Conservation (phyloP, 768 basidiomycete species). For the Phlebiopsis gigantea region DNA sequence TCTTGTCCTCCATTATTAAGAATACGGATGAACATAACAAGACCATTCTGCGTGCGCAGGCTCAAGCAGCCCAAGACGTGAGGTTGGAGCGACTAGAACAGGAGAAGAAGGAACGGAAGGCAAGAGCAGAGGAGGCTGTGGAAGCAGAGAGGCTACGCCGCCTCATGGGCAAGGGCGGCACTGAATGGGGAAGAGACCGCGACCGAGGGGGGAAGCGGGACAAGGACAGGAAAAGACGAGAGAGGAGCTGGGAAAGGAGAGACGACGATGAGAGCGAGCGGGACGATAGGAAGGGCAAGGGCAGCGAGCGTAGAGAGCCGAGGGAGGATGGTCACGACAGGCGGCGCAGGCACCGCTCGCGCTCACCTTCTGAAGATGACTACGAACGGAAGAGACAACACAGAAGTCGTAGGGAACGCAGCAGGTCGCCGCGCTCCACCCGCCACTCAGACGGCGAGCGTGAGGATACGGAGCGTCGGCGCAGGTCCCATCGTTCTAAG, state of each 20-base stretch:
- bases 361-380: conserved; percentile 22
- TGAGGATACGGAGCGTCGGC: not conserved
- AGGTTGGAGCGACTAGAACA: conserved; percentile 63
- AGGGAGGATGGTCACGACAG: conserved; percentile 16
- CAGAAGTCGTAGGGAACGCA: conserved; percentile 1
- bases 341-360: conserved; percentile 23
- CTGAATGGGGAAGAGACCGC: conserved; percentile 26
- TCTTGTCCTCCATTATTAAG: conserved; percentile 79
- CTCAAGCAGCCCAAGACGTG: conserved; percentile 66
- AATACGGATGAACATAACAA: conserved; percentile 96
- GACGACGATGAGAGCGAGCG: conserved; percentile 37
- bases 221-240: conserved; percentile 38
- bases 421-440: not conserved
- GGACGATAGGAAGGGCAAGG: conserved; percentile 22
- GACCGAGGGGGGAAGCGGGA: conserved; percentile 43
- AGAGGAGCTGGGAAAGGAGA: conserved; percentile 48
- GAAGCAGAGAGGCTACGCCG: conserved; percentile 56
- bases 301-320: conserved; percentile 30
- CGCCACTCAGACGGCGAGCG: not conserved
- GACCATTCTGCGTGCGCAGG: conserved; percentile 71
- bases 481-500: not conserved
- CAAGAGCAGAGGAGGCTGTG: conserved; percentile 71
- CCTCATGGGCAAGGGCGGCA: conserved; percentile 25
- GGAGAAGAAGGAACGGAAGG: conserved; percentile 54
- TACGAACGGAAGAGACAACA: conserved; percentile 19